Conservation (phyloP, 2,329 filamentous ascomycete genomes). For the Calonectria pseudoturangicola region DNA sequence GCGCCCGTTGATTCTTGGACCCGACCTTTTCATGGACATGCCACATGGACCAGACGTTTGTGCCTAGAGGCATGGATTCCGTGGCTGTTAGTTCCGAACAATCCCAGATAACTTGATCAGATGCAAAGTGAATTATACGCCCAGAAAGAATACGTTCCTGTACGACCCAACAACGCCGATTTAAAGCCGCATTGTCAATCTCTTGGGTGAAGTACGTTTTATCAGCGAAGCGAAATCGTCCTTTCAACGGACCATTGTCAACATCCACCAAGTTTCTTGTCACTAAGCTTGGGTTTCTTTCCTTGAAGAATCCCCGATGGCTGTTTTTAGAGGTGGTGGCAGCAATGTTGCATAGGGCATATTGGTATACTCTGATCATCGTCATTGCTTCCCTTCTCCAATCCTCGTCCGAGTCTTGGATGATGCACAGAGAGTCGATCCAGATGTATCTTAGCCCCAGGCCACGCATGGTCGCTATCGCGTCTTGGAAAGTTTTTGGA, state of each 20-base stretch:
- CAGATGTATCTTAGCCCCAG: constrained; percentile 32
- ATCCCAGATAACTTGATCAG: constrained; percentile 42
- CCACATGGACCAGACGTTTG: background rate
- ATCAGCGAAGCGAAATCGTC: constrained; percentile 29
- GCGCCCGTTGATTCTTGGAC: constrained; percentile 25
- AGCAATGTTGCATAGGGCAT: constrained; percentile 35
- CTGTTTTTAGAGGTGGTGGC: constrained; percentile 25
- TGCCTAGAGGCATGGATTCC: background rate
- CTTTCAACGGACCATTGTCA: background rate
- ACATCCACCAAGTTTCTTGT: constrained; percentile 1
- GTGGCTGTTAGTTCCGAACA: constrained; percentile 26
- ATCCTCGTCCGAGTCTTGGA: constrained; percentile 40
- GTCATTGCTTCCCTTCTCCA: constrained; percentile 39
- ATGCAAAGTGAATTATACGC: constrained; percentile 41
- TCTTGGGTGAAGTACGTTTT: constrained; percentile 26
- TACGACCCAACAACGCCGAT: constrained; percentile 37
- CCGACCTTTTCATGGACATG: background rate
- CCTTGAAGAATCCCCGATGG: constrained; percentile 24
- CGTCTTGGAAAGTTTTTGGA: constrained; percentile 39
- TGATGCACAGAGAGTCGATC: constrained; percentile 44
- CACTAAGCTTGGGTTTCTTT: background rate
- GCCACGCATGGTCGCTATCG: background rate
- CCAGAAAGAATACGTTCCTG: constrained; percentile 41
- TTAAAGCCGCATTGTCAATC: constrained; percentile 36
- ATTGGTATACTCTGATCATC: constrained; percentile 37